A percentile compares a stretch with the other conserved stretches of the same genome.
These are phyloP conservation scores for Rhizopogon roseolus DNA, from an alignment of 768 basidiomycete species.

Conservation along the genomic window DNA sequence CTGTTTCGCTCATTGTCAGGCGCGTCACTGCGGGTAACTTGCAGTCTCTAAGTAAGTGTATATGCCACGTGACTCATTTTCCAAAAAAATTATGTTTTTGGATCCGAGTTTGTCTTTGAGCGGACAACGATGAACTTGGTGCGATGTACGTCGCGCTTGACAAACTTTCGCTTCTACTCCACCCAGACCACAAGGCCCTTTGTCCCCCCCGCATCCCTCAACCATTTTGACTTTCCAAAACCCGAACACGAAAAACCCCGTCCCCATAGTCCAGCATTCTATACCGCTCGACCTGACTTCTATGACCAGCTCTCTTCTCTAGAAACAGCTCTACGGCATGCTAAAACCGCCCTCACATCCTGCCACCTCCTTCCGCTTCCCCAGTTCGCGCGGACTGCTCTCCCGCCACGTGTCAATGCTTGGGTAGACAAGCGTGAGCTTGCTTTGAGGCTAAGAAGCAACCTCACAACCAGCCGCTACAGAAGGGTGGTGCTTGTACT, in stretches of 20 bases:
- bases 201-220: constrained; percentile 31
- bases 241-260: constrained; percentile 5
- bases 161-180: constrained; percentile 5
- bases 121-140: constrained; percentile 26
- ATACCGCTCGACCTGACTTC: constrained; percentile 73
- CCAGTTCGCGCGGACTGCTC: constrained; percentile 51
- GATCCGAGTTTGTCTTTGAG: too few species aligned
- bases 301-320: constrained; percentile 68
- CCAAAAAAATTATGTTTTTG: too few species aligned
- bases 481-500: constrained; percentile 58
- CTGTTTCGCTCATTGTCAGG: constrained; percentile 29
- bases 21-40: background rate
- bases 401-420: constrained; percentile 54
- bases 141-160: background rate
- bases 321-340: constrained; percentile 54
- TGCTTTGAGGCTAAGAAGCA: constrained; percentile 47
- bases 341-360: constrained; percentile 54
- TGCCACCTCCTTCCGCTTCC: constrained; percentile 80
- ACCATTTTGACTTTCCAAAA: constrained; percentile 6
- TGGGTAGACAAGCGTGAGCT: constrained; percentile 70
- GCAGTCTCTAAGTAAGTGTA: background rate
- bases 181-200: constrained; percentile 22
- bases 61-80: background rate
- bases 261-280: constrained; percentile 76
- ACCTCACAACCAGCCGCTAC: constrained; percentile 68